phyloP scores from a whole-genome alignment of 176 grass and related monocot species.

The Elaeis guineensis region DNA sequence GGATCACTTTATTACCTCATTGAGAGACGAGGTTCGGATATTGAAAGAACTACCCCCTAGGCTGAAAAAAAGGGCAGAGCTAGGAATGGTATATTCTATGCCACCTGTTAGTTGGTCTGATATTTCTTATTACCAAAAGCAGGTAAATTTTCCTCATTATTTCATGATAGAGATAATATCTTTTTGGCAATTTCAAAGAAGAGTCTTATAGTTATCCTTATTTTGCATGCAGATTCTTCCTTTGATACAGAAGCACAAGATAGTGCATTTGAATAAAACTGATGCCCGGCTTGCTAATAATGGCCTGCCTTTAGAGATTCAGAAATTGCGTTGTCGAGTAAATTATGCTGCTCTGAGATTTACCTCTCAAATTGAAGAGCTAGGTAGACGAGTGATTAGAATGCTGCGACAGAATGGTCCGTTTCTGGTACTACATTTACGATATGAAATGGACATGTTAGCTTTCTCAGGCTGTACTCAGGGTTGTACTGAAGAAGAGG shows the following conservation, averaged over 20 bases:
- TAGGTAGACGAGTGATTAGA: constrained; percentile 64
- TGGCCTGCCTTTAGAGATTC: constrained; percentile 63
- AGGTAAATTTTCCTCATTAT: constrained; percentile 32
- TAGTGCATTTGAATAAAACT: constrained; percentile 78
- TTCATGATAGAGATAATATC: no score
- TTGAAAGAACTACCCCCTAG: constrained; percentile 74
- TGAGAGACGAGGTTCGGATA: constrained; percentile 79
- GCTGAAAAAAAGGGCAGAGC: constrained; percentile 64
- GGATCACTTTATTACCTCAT: constrained; percentile 84
- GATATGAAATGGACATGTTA: constrained; percentile 99
- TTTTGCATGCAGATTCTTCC: constrained; percentile 73
- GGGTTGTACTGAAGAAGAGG: constrained; percentile 58
- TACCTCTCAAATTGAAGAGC: constrained; percentile 77
- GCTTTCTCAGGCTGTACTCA: constrained; percentile 96
- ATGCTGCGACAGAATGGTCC: constrained; percentile 64
- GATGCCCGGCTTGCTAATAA: constrained; percentile 86
- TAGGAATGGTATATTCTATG: constrained; percentile 61
- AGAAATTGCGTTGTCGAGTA: constrained; percentile 74
- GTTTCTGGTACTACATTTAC: constrained; percentile 79
- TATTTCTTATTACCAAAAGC: constrained; percentile 70
- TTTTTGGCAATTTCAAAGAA: not conserved
- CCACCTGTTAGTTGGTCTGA: constrained; percentile 88
- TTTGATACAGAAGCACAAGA: constrained; percentile 71
- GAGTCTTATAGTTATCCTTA: constrained; percentile 29
- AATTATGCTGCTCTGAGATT: constrained; percentile 78